Evolutionary conservation across 2,329 filamentous ascomycete species (phyloP).

Genomic region (Scedosporium aurantiacum): DNA sequence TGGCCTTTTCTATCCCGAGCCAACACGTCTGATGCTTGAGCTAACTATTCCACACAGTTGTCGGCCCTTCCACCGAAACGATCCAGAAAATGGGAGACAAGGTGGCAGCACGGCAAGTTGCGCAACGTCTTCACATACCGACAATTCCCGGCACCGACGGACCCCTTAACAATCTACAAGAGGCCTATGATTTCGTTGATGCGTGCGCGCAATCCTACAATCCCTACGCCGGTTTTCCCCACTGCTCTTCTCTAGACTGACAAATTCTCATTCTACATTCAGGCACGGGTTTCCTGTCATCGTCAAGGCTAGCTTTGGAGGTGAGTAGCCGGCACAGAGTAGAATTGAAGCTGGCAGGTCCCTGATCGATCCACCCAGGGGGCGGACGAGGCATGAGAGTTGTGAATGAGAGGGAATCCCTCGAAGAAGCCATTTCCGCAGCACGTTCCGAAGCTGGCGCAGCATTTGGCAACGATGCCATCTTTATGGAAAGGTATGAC

Average conservation of each 20-base stretch:
- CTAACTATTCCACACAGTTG: slow-evolving; percentile 47
- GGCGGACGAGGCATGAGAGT: slow-evolving; percentile 83
- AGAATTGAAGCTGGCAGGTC: no score
- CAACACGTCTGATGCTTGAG: neutral
- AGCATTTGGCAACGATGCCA: slow-evolving; percentile 94
- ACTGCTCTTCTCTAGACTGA: no score
- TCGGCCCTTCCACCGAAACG: slow-evolving; percentile 81
- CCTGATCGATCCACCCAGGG: no score
- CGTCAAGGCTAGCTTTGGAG: slow-evolving; percentile 97
- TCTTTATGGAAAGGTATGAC: slow-evolving; percentile 75
- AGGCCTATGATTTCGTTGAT: slow-evolving; percentile 90
- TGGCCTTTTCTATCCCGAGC: neutral
- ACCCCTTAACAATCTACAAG: slow-evolving; percentile 77
- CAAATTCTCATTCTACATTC: no score
- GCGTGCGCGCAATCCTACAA: slow-evolving; percentile 29
- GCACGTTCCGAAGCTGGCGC: slow-evolving; percentile 96
- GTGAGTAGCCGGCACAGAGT: slow-evolving; percentile 51
- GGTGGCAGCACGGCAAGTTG: slow-evolving; percentile 82
- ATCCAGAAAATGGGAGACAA: slow-evolving; percentile 96
- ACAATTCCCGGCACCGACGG: slow-evolving; percentile 89
- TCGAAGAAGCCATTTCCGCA: slow-evolving; percentile 86
- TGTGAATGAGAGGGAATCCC: slow-evolving; percentile 68
- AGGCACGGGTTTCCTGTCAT: slow-evolving; percentile 88
- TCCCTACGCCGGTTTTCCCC: no score
- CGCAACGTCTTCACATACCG: slow-evolving; percentile 78